Conservation (phyloP, 352 stramenopile genomes). For the Globisporangium sylvaticum region DNA sequence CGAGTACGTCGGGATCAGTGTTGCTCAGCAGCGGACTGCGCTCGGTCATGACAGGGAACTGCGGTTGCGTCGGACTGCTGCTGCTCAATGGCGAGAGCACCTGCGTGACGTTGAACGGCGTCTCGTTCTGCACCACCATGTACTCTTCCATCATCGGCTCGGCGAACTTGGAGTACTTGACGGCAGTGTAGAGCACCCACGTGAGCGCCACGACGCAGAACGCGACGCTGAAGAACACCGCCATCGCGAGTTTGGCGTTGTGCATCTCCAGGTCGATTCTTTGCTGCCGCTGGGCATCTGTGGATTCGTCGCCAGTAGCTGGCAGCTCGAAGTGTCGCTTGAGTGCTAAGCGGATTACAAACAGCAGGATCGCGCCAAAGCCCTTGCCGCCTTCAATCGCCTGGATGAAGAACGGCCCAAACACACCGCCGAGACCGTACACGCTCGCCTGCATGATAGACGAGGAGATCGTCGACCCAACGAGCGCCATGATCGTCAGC, state of each 20-base stretch:
- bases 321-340: constrained; percentile 47
- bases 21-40: constrained; percentile 38
- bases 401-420: constrained; percentile 72
- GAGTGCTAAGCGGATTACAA: constrained; percentile 50
- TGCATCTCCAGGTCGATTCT: background rate
- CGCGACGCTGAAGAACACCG: constrained; percentile 61
- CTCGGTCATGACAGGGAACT: constrained; percentile 28
- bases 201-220: constrained; percentile 49
- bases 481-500: constrained; percentile 54
- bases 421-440: constrained; percentile 77
- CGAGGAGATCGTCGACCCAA: constrained; percentile 59
- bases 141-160: constrained; percentile 67
- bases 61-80: constrained; percentile 18
- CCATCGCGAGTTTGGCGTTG: constrained; percentile 46
- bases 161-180: constrained; percentile 55
- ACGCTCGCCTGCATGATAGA: constrained; percentile 70
- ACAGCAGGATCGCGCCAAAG: constrained; percentile 70
- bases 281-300: constrained; percentile 12
- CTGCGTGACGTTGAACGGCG: constrained; percentile 36
- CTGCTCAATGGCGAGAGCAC: constrained; percentile 53
- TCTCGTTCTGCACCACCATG: constrained; percentile 59
- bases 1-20: constrained; percentile 8
- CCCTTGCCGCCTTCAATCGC: constrained; percentile 77
- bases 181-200: constrained; percentile 45
- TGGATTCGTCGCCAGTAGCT: background rate